A percentile compares a stretch with the other conserved stretches of the same genome.
These are phyloP conservation scores for Ascocoryne sarcoides DNA, from an alignment of 2,329 filamentous ascomycete species.

Conservation along the genomic window DNA sequence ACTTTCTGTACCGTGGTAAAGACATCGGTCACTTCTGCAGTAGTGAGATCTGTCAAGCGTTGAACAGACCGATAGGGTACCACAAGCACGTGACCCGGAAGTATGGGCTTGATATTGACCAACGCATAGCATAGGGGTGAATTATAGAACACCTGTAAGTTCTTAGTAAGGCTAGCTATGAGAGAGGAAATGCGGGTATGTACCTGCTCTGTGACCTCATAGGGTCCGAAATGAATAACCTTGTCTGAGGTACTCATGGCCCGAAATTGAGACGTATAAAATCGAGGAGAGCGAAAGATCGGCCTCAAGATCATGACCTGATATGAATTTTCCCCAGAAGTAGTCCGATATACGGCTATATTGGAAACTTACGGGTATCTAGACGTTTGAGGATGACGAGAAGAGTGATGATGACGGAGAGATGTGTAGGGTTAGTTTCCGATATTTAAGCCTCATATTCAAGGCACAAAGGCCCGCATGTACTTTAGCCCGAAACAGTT, in stretches of 20 bases:
- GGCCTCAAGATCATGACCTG: conserved; percentile 15
- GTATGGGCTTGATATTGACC: conserved; percentile 90
- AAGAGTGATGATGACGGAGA: too few relatives aligned
- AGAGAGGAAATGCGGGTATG: background rate
- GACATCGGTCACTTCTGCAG: conserved; percentile 52
- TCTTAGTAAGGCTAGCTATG: background rate
- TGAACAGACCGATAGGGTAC: conserved; percentile 63
- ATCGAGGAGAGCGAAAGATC: background rate
- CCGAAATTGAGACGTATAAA: conserved; percentile 7
- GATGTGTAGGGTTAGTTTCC: too few relatives aligned
- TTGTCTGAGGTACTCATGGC: conserved; percentile 23
- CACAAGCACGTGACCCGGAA: conserved; percentile 88
- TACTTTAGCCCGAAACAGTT: background rate
- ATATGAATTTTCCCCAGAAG: too few relatives aligned
- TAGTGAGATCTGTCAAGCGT: conserved; percentile 43
- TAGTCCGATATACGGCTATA: too few relatives aligned
- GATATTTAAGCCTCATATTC: background rate
- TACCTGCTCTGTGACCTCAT: conserved; percentile 68
- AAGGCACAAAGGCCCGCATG: background rate
- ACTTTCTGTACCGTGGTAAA: conserved; percentile 81
- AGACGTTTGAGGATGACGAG: too few relatives aligned
- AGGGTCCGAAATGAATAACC: conserved; percentile 62
- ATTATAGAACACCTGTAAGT: conserved; percentile 69
- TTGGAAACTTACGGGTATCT: too few relatives aligned
- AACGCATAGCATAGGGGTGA: conserved; percentile 76